Evolutionary conservation across 2,329 filamentous ascomycete species (phyloP).

Genomic region (Niveomyces coronatus): DNA sequence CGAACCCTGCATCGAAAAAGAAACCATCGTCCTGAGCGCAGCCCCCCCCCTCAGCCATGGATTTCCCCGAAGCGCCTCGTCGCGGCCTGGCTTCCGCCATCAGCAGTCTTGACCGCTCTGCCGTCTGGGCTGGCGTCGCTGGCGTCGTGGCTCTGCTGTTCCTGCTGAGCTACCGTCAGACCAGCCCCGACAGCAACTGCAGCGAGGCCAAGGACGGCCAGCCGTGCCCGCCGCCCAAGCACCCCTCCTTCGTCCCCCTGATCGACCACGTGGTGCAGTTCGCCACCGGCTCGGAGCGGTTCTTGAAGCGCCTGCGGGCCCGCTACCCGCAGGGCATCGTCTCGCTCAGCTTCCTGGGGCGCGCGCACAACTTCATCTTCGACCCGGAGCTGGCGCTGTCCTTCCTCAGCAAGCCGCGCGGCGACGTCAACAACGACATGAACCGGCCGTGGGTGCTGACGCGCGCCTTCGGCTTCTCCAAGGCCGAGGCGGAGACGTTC

Average conservation of each 20-base stretch:
- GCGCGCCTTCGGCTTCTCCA: constrained; percentile 23
- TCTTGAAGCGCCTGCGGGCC: constrained; percentile 21
- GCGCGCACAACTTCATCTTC: constrained; percentile 24
- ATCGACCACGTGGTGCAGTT: constrained; percentile 26
- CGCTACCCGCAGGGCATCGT: constrained; percentile 25
- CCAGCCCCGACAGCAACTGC: neutral
- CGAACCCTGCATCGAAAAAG: no score
- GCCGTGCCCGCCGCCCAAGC: constrained; percentile 17
- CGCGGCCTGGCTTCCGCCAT: neutral
- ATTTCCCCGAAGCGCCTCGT: neutral
- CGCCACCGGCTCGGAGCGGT: constrained; percentile 17
- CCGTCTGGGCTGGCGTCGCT: neutral
- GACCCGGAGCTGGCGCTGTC: constrained; percentile 19
- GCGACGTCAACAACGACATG: constrained; percentile 17
- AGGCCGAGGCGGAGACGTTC: constrained; percentile 18
- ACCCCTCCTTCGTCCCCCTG: constrained; percentile 25
- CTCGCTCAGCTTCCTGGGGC: constrained; percentile 23
- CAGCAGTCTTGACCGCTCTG: neutral
- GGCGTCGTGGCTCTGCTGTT: neutral
- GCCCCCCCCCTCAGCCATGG: neutral
- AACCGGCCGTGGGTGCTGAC: constrained; percentile 18
- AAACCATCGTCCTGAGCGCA: no score
- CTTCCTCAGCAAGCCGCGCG: constrained; percentile 20
- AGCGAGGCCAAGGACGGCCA: constrained; percentile 2
- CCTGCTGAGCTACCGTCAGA: neutral